These are phyloP conservation scores for Cutaneotrichosporon arboriforme DNA, from an alignment of 1,284 basidiomycete genomes.

Conservation along the genomic window DNA sequence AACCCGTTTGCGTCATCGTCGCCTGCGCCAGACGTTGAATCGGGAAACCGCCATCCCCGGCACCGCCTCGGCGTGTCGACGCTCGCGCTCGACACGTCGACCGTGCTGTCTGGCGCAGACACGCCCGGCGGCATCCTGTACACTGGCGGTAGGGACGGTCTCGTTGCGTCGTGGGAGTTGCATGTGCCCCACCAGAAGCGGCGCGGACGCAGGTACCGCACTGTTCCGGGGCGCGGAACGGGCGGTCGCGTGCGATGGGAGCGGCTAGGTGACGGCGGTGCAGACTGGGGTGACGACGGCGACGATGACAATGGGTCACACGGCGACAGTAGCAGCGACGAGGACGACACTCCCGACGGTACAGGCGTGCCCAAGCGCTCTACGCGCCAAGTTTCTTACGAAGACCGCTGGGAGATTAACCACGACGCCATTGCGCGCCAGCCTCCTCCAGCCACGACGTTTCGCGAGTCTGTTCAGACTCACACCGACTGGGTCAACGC, in stretches of 20 bases:
- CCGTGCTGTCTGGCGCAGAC: constrained; percentile 58
- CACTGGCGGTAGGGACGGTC: constrained; percentile 85
- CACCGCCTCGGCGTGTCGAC: constrained; percentile 83
- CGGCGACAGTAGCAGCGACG: constrained; percentile 50
- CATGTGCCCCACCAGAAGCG: constrained; percentile 58
- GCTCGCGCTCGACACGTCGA: constrained; percentile 78
- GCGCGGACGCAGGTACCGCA: constrained; percentile 46
- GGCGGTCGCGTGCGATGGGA: constrained; percentile 33
- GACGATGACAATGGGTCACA: constrained; percentile 41
- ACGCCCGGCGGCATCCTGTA: constrained; percentile 88
- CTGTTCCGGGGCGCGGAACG: constrained; percentile 25
- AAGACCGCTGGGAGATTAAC: constrained; percentile 75
- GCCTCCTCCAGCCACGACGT: constrained; percentile 47
- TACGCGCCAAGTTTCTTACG: constrained; percentile 53
- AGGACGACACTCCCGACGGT: constrained; percentile 47
- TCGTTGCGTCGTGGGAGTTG: constrained; percentile 87
- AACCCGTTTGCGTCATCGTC: constrained; percentile 12
- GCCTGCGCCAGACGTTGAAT: background rate
- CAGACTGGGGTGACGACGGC: constrained; percentile 59
- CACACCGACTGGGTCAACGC: constrained; percentile 98
- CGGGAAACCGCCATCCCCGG: constrained; percentile 55
- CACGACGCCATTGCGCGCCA: constrained; percentile 24
- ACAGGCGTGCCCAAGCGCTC: background rate
- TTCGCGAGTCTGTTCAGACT: constrained; percentile 75
- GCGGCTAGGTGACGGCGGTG: constrained; percentile 42